These are phyloP conservation scores for Tolypocladium amazonense DNA, from an alignment of 2,329 filamentous ascomycete species.

Conservation along the genomic window DNA sequence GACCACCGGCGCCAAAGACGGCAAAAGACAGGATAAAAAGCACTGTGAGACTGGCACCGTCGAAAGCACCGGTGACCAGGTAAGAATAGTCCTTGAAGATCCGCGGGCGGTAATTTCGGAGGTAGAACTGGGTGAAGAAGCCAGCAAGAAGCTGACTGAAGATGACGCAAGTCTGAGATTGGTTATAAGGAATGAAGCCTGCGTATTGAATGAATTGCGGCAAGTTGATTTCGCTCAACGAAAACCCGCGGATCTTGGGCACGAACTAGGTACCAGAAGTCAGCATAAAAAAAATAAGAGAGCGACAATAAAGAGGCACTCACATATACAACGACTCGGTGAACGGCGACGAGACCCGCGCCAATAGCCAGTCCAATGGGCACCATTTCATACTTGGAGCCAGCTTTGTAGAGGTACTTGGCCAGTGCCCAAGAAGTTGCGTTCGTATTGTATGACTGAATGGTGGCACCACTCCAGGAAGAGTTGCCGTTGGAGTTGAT, in stretches of 20 bases:
- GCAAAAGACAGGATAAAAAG: background rate
- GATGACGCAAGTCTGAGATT: conserved; percentile 21
- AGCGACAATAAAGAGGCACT: background rate
- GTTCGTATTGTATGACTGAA: background rate
- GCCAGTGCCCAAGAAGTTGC: background rate
- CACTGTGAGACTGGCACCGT: conserved; percentile 32
- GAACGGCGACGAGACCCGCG: background rate
- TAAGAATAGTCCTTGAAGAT: conserved; percentile 45
- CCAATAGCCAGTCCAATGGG: background rate
- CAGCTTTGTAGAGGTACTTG: background rate
- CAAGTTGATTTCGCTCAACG: background rate
- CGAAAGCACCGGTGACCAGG: conserved; percentile 39
- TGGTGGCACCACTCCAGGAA: background rate
- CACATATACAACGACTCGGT: background rate
- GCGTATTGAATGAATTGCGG: background rate
- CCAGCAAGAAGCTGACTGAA: conserved; percentile 32
- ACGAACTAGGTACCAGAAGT: background rate
- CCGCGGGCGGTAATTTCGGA: conserved; percentile 39
- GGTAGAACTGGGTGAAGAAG: conserved; percentile 39
- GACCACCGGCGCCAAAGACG: background rate
- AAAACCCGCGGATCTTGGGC: background rate
- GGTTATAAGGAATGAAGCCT: background rate
- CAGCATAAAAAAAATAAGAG: background rate
- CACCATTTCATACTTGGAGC: background rate
- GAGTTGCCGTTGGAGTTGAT: background rate